Evolutionary conservation across 805 yeast species (phyloP), one percentile per base, ranked within the genome.

Genomic region (Starmerella bombicola): DNA sequence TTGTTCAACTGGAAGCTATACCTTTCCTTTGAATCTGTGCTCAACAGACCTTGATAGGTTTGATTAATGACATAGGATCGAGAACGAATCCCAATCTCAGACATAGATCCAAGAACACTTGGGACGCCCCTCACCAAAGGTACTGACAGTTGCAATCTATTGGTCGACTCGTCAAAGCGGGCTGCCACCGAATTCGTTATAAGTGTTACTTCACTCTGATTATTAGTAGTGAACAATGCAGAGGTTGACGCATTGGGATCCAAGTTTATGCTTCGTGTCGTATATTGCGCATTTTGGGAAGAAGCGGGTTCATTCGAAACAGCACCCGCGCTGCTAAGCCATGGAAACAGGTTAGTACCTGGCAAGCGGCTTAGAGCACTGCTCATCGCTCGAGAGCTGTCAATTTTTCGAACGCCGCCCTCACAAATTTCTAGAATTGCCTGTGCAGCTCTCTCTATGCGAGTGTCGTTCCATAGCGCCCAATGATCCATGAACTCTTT

Each of bases 391-490:
- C 41, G 39, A 7, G 42, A 37, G 24, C 40, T 45, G 30, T 45
- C 49, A 5, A 45, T 20, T 21, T 4, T 16, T 2, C 46, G 23
- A 16, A 6, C 13, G 8, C 33, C 7, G n/a, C 32, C 35, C 26
- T 38, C 42, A 20, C 31, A 33, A 10, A 26, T 15, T 19, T 45
- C 49, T 17, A 47, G 29, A 6, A 47, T 33, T 16, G 49, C 49
- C 22, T 33, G 34, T 1, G 38, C 51, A 4, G 51, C 51, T 10
- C 49, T 34, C 17, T 21, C 33, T 8, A 47, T 23, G 21, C 51
- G 38, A 15, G 36, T 21, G 31, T 47, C 51, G 21, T 37, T 33
- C 51, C 51, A 47, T 15, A 44, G 29, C n/a, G 39, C 40, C 41
- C 42, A 47, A 22, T 47, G 51, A 28, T 47, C 32, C 9, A 47